Conservation (phyloP, 2,329 filamentous ascomycete species). For the Elsinoe arachidis region DNA sequence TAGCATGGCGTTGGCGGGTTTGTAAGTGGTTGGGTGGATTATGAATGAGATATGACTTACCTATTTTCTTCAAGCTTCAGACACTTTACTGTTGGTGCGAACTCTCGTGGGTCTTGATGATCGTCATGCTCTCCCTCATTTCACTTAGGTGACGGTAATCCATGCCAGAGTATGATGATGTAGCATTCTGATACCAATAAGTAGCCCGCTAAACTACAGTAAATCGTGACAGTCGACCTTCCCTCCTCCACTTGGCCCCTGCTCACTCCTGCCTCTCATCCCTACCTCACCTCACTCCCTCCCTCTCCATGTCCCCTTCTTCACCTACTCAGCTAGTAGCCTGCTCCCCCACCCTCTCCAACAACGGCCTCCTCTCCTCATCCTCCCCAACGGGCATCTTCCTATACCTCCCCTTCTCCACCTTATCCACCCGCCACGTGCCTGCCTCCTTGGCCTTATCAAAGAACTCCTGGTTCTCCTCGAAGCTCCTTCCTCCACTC, state of each 20-base stretch:
- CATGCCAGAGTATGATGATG: no score
- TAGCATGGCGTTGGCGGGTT: slow-evolving; percentile 1
- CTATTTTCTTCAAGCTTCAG: no score
- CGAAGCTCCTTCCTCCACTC: slow-evolving; percentile 49
- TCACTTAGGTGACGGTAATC: no score
- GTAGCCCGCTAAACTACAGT: no score
- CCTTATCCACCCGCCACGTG: slow-evolving; percentile 46
- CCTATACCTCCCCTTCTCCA: slow-evolving; percentile 44
- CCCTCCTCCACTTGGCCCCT: no score
- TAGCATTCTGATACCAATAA: no score
- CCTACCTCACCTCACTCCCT: not conserved
- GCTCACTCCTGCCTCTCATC: not conserved
- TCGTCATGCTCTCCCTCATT: no score
- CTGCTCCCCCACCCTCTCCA: slow-evolving; percentile 38
- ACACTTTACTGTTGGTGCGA: no score
- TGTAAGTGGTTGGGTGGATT: not conserved
- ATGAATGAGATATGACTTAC: no score
- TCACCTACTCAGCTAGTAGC: not conserved
- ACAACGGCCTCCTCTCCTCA: slow-evolving; percentile 38
- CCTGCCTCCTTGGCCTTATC: slow-evolving; percentile 41
- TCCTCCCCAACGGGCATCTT: slow-evolving; percentile 37
- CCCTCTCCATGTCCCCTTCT: not conserved
- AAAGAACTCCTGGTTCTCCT: slow-evolving; percentile 54
- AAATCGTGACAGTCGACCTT: no score
- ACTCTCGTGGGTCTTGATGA: no score